Conservation (phyloP, 345 rosid genomes). For the Ceriops tagal region DNA sequence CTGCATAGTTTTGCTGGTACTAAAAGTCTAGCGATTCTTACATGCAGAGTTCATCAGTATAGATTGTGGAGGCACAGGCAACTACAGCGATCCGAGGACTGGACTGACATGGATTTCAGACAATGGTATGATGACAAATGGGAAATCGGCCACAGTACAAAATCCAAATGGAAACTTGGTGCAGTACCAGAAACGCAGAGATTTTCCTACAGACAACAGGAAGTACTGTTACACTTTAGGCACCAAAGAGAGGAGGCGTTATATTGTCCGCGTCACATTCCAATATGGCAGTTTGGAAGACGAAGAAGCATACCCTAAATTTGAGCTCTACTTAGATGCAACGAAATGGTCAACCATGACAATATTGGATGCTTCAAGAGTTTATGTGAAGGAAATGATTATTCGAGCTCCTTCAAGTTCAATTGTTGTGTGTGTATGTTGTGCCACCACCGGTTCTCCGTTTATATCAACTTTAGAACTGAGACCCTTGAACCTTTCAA, state of each 20-base stretch:
- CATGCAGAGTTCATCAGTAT: conserved; percentile 80
- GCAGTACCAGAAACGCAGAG: conserved; percentile 62
- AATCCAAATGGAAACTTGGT: conserved; percentile 36
- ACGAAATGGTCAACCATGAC: conserved; percentile 90
- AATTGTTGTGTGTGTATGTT: conserved; percentile 79
- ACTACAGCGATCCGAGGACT: conserved; percentile 66
- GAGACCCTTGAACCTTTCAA: conserved; percentile 76
- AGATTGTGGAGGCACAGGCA: conserved; percentile 77
- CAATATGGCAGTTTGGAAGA: conserved; percentile 51
- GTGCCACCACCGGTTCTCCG: conserved; percentile 87
- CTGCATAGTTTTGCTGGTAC: not conserved
- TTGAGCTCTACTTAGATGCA: conserved; percentile 77
- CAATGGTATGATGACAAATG: conserved; percentile 47
- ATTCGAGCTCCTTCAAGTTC: conserved; percentile 74
- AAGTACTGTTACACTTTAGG: conserved; percentile 77
- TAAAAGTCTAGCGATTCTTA: not conserved
- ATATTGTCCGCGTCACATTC: conserved; percentile 89
- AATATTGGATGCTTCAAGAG: conserved; percentile 61
- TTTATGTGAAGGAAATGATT: conserved; percentile 73
- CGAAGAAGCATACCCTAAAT: conserved; percentile 75
- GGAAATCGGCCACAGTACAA: conserved; percentile 39
- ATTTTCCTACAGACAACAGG: conserved; percentile 70
- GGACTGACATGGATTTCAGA: conserved; percentile 89
- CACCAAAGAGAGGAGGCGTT: conserved; percentile 74
- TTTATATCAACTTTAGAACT: conserved; percentile 89